Conservation (phyloP, 768 basidiomycete genomes). For the Mycena epipterygia region DNA sequence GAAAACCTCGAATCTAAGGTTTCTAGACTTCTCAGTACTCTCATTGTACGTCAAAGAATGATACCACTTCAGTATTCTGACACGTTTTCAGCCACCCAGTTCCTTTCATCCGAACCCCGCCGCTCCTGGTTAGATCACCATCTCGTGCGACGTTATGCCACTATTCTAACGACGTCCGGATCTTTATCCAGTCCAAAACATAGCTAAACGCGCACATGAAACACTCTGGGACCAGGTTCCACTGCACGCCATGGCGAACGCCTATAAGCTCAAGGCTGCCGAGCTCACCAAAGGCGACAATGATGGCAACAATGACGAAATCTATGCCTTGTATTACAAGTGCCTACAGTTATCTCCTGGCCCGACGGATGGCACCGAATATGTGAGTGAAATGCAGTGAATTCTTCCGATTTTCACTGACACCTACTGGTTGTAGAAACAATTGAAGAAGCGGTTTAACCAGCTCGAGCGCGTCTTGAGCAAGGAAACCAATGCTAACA, state of each 20-base stretch:
- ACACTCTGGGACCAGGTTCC: conserved; percentile 15
- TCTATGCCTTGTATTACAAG: conserved; percentile 2
- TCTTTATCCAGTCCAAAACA: not conserved
- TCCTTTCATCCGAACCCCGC: not conserved
- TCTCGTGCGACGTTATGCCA: not conserved
- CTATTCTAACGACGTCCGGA: not conserved
- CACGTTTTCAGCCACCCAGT: conserved; percentile 6
- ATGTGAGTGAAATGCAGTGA: not conserved
- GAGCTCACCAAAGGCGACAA: not conserved
- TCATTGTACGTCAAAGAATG: not conserved
- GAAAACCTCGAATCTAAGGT: conserved; percentile 6
- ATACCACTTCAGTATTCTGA: not conserved
- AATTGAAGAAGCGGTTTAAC: not conserved
- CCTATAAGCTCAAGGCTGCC: not conserved
- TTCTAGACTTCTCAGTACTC: not conserved
- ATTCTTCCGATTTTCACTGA: not conserved
- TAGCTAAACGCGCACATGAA: conserved; percentile 3
- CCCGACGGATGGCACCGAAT: not conserved
- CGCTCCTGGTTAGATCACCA: not conserved
- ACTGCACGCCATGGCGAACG: not conserved
- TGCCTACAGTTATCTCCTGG: not conserved
- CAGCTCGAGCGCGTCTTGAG: conserved; percentile 7
- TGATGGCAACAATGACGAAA: not conserved
- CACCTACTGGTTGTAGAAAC: not conserved
- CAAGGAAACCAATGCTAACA: no score